These are phyloP conservation scores for Colletotrichum ledebouriae DNA, from an alignment of 2,329 filamentous ascomycete species.

Conservation along the genomic window DNA sequence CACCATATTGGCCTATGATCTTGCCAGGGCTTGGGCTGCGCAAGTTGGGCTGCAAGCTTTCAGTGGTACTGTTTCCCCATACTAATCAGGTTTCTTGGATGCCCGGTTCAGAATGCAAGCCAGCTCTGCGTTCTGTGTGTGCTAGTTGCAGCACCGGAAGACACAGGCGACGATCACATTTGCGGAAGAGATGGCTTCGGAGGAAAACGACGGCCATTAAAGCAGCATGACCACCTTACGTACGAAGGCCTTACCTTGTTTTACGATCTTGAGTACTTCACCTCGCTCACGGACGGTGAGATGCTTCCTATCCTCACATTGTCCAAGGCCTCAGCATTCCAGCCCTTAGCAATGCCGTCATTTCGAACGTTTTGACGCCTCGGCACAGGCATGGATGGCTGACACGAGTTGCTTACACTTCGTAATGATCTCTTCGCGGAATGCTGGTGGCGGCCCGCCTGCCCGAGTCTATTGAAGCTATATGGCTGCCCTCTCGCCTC, in stretches of 20 bases:
- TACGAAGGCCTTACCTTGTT: constrained; percentile 35
- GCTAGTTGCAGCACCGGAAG: constrained; percentile 19
- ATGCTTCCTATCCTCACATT: neutral
- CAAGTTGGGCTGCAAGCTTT: constrained; percentile 50
- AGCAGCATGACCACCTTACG: constrained; percentile 24
- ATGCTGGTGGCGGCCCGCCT: constrained; percentile 6
- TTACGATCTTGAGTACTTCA: constrained; percentile 9
- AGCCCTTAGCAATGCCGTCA: neutral
- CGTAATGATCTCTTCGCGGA: constrained; percentile 2
- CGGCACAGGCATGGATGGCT: neutral
- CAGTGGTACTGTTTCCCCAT: constrained; percentile 47
- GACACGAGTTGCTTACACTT: constrained; percentile 12
- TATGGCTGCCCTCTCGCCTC: constrained; percentile 4
- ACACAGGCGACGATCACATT: constrained; percentile 10
- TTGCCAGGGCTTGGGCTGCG: constrained; percentile 1
- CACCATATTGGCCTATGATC: neutral
- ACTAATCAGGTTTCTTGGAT: constrained; percentile 41
- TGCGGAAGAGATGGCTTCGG: neutral
- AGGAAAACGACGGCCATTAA: constrained; percentile 21
- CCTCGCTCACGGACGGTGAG: neutral
- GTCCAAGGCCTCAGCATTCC: neutral
- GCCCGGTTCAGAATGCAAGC: constrained; percentile 28
- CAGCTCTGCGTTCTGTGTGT: constrained; percentile 12
- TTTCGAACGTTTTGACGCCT: neutral
- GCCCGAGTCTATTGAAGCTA: constrained; percentile 1